phyloP scores from a whole-genome alignment of 352 stramenopile genomes.

The Phytophthora fragariae region DNA sequence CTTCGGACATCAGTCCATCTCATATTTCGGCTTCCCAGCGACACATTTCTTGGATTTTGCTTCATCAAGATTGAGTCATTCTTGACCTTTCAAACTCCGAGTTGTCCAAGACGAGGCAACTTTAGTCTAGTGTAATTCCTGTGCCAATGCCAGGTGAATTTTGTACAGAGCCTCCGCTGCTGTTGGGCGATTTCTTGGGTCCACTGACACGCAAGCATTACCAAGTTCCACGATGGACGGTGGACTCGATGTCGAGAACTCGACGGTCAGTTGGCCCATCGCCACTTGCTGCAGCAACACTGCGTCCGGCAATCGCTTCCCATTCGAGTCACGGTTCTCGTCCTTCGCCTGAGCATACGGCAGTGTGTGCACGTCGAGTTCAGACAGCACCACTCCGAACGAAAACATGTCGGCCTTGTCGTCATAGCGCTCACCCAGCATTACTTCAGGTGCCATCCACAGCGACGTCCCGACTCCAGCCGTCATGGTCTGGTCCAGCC shows the following conservation, averaged over 20 bases:
- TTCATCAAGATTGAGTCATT: too few species aligned
- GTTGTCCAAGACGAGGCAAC: background rate
- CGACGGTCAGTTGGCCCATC: slow-evolving; percentile 23
- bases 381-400: slow-evolving; percentile 37
- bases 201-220: slow-evolving; percentile 42
- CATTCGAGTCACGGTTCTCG: slow-evolving; percentile 7
- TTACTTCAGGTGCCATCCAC: slow-evolving; percentile 30
- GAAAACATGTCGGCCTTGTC: slow-evolving; percentile 33
- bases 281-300: slow-evolving; percentile 34
- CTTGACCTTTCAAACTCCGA: background rate
- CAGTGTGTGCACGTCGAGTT: slow-evolving; percentile 37
- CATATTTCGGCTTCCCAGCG: slow-evolving; percentile 7
- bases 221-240: slow-evolving; percentile 29
- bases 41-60: too few species aligned
- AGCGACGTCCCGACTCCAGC: slow-evolving; percentile 22
- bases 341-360: slow-evolving; percentile 21
- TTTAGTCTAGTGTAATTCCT: background rate
- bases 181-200: slow-evolving; percentile 44
- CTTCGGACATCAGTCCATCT: slow-evolving; percentile 52
- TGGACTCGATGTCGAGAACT: slow-evolving; percentile 28
- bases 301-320: slow-evolving; percentile 32
- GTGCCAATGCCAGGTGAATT: slow-evolving; percentile 19
- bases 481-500: slow-evolving; percentile 20
- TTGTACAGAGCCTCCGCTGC: slow-evolving; percentile 58
- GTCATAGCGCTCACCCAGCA: slow-evolving; percentile 26